Evolutionary conservation across 2,329 filamentous ascomycete genomes (phyloP).

Genomic region (Beauveria pseudobassiana): DNA sequence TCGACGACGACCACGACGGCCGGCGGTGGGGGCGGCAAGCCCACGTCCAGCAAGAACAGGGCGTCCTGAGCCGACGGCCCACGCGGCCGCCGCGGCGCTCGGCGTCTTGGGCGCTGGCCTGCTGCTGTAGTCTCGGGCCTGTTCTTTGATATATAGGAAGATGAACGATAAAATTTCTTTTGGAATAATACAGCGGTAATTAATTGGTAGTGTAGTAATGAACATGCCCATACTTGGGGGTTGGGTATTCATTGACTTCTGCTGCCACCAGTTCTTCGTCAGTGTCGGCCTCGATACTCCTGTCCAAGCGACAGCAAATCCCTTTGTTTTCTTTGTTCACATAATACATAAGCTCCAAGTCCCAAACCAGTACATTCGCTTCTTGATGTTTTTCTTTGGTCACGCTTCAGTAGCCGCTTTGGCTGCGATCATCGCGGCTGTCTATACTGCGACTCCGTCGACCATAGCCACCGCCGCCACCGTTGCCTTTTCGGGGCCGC

Average conservation of each 20-base stretch:
- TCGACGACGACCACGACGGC: slow-evolving; percentile 17
- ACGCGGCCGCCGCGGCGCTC: slow-evolving; percentile 22
- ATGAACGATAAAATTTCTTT: too few relatives aligned
- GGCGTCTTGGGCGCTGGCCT: slow-evolving; percentile 23
- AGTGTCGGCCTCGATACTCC: not conserved
- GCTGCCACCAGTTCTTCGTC: not conserved
- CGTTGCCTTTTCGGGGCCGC: slow-evolving; percentile 27
- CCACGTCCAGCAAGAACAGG: slow-evolving; percentile 11
- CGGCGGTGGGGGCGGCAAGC: not conserved
- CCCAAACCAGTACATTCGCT: not conserved
- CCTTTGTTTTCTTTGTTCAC: not conserved
- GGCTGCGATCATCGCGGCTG: slow-evolving; percentile 29
- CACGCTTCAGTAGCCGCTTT: slow-evolving; percentile 22
- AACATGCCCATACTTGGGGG: not conserved
- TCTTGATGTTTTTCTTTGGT: not conserved
- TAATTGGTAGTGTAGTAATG: not conserved
- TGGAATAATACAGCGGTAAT: not conserved
- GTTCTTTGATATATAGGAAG: not conserved
- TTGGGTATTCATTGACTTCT: too few relatives aligned
- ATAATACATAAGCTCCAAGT: not conserved
- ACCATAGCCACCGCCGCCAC: slow-evolving; percentile 21
- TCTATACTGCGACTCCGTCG: slow-evolving; percentile 40
- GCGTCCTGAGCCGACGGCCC: slow-evolving; percentile 19
- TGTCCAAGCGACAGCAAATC: not conserved
- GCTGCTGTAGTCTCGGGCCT: not conserved